Evolutionary conservation across 73 alveolate species (phyloP).

Genomic region (Symbiodinium natans): DNA sequence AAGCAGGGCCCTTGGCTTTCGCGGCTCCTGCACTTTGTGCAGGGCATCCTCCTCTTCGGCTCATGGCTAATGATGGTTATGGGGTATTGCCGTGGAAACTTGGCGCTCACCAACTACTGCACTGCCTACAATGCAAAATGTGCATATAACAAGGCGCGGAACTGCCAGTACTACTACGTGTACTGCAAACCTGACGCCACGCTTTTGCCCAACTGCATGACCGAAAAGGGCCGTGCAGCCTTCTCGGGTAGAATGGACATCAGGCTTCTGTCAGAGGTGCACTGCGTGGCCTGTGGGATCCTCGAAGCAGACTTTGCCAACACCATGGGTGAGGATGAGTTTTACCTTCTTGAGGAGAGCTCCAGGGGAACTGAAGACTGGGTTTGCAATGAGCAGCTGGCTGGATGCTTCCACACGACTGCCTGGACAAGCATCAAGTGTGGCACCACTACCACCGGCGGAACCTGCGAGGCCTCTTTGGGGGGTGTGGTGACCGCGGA

Average conservation of each 20-base stretch:
- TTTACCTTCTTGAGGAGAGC: constrained; percentile 34
- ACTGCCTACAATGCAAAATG: constrained; percentile 16
- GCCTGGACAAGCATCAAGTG: constrained; percentile 85
- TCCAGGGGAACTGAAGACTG: constrained; percentile 48
- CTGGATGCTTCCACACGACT: constrained; percentile 83
- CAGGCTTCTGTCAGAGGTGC: constrained; percentile 51
- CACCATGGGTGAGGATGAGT: constrained; percentile 38
- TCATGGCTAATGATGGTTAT: constrained; percentile 57
- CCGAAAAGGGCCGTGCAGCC: background rate
- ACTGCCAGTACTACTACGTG: constrained; percentile 64
- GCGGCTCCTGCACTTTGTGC: constrained; percentile 75
- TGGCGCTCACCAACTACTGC: constrained; percentile 58
- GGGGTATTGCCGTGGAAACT: constrained; percentile 76
- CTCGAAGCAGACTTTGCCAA: constrained; percentile 66
- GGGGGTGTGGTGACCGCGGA: constrained; percentile 84
- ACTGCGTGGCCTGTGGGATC: constrained; percentile 78
- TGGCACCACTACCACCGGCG: constrained; percentile 46
- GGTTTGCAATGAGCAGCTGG: constrained; percentile 75
- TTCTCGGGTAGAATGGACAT: constrained; percentile 70
- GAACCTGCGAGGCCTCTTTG: constrained; percentile 8
- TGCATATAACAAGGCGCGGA: constrained; percentile 68
- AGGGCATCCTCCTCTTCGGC: background rate
- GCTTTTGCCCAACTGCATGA: background rate
- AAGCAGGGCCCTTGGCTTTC: constrained; percentile 82
- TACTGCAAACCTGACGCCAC: constrained; percentile 70